Evolutionary conservation across 192 early-diverging fungal genomes (phyloP), one percentile per base, ranked within the genome.

Genomic region (Lobosporangium transversale): DNA sequence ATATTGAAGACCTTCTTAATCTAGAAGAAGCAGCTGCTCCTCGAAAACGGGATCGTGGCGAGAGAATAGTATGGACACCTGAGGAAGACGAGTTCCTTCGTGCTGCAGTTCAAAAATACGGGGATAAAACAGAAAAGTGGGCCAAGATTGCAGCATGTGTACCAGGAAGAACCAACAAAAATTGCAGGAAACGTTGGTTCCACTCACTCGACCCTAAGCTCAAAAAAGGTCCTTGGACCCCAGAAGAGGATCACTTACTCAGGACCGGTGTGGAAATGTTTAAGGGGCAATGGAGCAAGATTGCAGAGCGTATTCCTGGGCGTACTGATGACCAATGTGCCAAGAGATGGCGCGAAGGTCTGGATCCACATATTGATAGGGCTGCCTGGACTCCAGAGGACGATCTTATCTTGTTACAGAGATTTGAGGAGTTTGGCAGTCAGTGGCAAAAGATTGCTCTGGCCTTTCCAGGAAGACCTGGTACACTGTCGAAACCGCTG

Each of bases 291-390:
- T 97, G 95, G 95, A 89, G 89, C 53, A 86, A 87, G 45, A 91
- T 97, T 36, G 90, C 93, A 14, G 86, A 90, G 61, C 83, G 81
- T 52, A 90, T 97, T 50, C 79, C 81, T 4, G 94, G 94, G 20
- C 83, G 95, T 8, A 95, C 91, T 7, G 93, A 93, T 62, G 92
- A 93, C 66, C 94, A 95, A 67, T 97, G 95, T 64, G 92, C 94
- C 27, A 95, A 95, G 65, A 85, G 95, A 24, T 97, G 94, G 89
- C 83, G 90, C 26, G 95, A 96, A 79, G 88, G 89, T 47, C 82
- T 96, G 43, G 93, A 96, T 73, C 94, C 94, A 15, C 81, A 81
- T 17, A 93, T 93, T 17, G 89, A 93, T 49, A 83, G 91, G 26
- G 85, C 88, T 20, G 86, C 87, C 26, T 93, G 91, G 91, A 86